These are phyloP conservation scores for Aspergillus calidoustus DNA, from an alignment of 2,329 filamentous ascomycete genomes.

Conservation along the genomic window DNA sequence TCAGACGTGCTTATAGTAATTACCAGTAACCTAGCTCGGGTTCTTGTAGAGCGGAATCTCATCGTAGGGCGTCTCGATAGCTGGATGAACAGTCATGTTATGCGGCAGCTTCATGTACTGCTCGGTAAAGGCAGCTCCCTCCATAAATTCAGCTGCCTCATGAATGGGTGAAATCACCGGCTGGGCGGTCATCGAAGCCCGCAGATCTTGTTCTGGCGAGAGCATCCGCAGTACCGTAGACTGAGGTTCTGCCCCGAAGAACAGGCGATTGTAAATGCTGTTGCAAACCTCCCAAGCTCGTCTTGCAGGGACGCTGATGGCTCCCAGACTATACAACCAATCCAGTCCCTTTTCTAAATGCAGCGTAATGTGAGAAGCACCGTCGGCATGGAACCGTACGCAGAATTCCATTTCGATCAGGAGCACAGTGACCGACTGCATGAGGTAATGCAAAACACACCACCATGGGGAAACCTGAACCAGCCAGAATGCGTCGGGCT, in stretches of 20 bases:
- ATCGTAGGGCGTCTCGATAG: conserved; percentile 11
- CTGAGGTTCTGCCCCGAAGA: conserved; percentile 1
- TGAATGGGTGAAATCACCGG: background rate
- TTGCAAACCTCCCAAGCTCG: conserved; percentile 11
- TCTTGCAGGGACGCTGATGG: conserved; percentile 1
- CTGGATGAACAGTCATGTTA: conserved; percentile 13
- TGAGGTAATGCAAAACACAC: conserved; percentile 47
- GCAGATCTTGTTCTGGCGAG: conserved; percentile 2
- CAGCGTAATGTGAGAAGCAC: conserved; percentile 7
- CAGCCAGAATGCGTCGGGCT: conserved; percentile 32
- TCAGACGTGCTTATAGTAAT: no score
- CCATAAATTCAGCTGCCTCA: background rate
- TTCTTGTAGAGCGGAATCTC: conserved; percentile 13
- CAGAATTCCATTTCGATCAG: conserved; percentile 34
- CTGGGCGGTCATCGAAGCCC: background rate
- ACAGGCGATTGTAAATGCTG: conserved; percentile 12
- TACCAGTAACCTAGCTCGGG: background rate
- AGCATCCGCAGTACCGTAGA: background rate
- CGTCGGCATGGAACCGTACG: conserved; percentile 12
- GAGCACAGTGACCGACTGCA: conserved; percentile 45
- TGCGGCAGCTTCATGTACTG: conserved; percentile 11
- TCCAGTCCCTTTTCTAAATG: conserved; percentile 8
- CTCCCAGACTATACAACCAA: conserved; percentile 4
- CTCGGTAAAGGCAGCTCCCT: background rate
- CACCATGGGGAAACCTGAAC: conserved; percentile 45